Evolutionary conservation across 2,329 filamentous ascomycete genomes (phyloP).

Genomic region (Malbranchea cinnamomea): DNA sequence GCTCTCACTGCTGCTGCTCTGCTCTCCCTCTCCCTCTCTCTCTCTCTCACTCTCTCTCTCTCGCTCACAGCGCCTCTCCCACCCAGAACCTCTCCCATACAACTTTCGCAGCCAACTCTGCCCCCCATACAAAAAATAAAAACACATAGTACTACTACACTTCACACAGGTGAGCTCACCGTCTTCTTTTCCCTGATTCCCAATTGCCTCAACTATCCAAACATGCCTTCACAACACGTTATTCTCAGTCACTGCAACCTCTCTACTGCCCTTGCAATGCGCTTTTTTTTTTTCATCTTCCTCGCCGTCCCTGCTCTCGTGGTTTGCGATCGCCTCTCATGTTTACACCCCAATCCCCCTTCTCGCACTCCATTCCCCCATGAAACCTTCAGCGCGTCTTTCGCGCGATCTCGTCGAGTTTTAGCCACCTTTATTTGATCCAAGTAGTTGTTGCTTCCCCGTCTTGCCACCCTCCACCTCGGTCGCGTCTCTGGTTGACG

Average conservation of each 20-base stretch:
- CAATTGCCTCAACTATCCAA: constrained; percentile 8
- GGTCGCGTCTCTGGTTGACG: too few relatives aligned
- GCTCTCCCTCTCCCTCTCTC: constrained; percentile 17
- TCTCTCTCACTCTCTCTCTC: constrained; percentile 20
- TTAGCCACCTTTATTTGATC: constrained; percentile 13
- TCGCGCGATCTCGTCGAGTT: constrained; percentile 8
- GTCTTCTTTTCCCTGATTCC: constrained; percentile 14
- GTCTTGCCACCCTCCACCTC: constrained; percentile 13
- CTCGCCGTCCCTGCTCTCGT: neutral
- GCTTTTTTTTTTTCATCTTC: constrained; percentile 2
- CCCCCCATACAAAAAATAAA: constrained; percentile 24
- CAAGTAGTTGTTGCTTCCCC: constrained; percentile 9
- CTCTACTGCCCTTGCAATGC: constrained; percentile 1
- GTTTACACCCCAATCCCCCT: constrained; percentile 1
- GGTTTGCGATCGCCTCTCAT: too few relatives aligned
- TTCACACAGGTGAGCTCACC: constrained; percentile 23
- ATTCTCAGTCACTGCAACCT: neutral
- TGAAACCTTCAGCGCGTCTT: neutral
- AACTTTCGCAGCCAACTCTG: constrained; percentile 14
- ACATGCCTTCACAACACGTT: constrained; percentile 6
- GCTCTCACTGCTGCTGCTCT: constrained; percentile 17
- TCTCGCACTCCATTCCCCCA: neutral
- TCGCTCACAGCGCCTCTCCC: constrained; percentile 18
- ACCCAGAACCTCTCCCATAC: constrained; percentile 20
- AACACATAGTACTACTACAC: too few relatives aligned